Evolutionary conservation across 257 asterid genomes (phyloP).

Genomic region (Solanum etuberosum): DNA sequence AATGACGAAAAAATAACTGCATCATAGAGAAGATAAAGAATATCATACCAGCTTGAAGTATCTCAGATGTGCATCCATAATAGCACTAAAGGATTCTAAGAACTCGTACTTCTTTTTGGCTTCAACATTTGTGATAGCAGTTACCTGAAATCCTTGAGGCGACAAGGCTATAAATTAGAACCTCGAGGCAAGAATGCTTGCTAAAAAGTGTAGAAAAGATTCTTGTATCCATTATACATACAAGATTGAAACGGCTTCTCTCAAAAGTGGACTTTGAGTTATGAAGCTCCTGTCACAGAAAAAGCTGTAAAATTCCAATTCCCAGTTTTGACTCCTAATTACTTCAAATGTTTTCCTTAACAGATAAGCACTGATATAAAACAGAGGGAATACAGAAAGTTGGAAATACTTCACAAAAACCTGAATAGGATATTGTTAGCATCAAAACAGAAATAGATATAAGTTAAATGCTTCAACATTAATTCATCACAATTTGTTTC

Average conservation of each 20-base stretch:
- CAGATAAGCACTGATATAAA: neutral
- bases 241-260: conserved; percentile 91
- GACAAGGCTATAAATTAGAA: conserved; percentile 17
- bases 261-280: conserved; percentile 94
- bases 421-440: neutral
- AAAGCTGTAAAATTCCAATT: conserved; percentile 5
- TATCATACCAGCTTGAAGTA: conserved; percentile 75
- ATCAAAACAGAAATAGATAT: neutral
- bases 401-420: neutral
- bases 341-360: neutral
- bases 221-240: conserved; percentile 22
- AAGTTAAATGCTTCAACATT: neutral
- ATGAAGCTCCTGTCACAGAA: conserved; percentile 70
- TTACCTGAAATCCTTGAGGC: conserved; percentile 68
- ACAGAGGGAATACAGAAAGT: neutral
- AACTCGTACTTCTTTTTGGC: conserved; percentile 91
- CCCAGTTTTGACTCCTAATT: neutral
- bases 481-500: neutral
- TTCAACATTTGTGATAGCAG: conserved; percentile 74
- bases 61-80: conserved; percentile 97
- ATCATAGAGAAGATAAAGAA: neutral
- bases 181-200: neutral
- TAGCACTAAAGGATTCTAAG: conserved; percentile 92
- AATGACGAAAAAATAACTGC: conserved; percentile 7
- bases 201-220: conserved; percentile 1